Base-by-base conservation (phyloP, 306 rosid species). In the Vigna mungo region DNA sequence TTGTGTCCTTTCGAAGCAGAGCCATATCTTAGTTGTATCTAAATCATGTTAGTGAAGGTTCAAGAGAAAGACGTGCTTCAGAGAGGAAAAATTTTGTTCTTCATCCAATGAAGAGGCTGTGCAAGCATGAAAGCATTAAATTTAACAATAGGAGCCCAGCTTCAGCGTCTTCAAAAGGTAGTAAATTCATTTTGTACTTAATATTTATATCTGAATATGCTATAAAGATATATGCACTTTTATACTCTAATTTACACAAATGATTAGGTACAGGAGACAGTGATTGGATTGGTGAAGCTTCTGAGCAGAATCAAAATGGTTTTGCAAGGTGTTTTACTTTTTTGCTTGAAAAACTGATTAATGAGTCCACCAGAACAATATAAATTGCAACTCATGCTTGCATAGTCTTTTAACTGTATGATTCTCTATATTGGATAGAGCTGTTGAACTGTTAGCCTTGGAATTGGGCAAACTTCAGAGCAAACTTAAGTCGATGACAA, bases 401-500 rank as follows among this genome's bases (percentile, higher is more conserved):
- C 39, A 41, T 76, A 60, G 48, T n/a, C 36, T 76, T 59, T 58
- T 61, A 79, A 54, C 46, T 85, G 49, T 55, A 34, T 81, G 48
- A 61, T 79, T 60, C 75, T 61, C 7, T 17, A 59, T 43, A 81
- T 74, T 71, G 82, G 79, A 80, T 72, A 94, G 99, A 94, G 93
- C 86, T 52, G 89, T 89, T 74, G 89, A 90, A 81, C 80, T 92
- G 78, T 89, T 95, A 9, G 84, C 88, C 30, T 70, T 78, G 86
- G 93, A 84, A 83, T 80, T 95, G 81, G 81, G 81, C 75, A 95
- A 89, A 75, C 71, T 92, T 51, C 90, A 91, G 84, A 85, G 78
- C 86, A 95, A 89, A 89, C 86, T 92, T 69, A 87, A 84, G 78
- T 85, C 83, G 2, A 83, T 78, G 81, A 80, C 94, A 21, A 82